Percentiles rank a stretch among this genome's conserved stretches.
These are phyloP conservation scores for Mallotus repandus DNA, from an alignment of 441 rosid species.

Conservation along the genomic window DNA sequence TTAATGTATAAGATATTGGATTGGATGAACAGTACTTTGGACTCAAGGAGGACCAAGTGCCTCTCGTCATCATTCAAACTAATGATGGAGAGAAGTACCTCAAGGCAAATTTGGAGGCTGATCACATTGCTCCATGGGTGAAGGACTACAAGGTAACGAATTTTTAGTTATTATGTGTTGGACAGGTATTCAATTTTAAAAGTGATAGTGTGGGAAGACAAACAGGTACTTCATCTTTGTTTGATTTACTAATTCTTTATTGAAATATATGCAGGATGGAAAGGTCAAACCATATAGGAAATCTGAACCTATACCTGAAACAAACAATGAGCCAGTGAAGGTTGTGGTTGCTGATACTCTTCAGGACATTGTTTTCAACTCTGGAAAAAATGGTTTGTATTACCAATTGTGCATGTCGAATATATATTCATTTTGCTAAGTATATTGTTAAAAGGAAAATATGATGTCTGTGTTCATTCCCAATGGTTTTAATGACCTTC, in stretches of 20 bases:
- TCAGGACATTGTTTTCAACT: slow-evolving; percentile 70
- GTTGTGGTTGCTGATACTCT: slow-evolving; percentile 86
- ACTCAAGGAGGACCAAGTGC: slow-evolving; percentile 73
- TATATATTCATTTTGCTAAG: neutral
- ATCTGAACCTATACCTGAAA: slow-evolving; percentile 87
- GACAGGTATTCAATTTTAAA: neutral
- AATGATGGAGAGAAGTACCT: slow-evolving; percentile 68
- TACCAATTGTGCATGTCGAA: neutral
- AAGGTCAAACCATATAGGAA: slow-evolving; percentile 57
- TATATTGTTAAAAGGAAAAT: neutral
- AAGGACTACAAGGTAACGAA: slow-evolving; percentile 76
- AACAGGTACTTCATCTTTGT: neutral
- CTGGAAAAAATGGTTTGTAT: slow-evolving; percentile 82
- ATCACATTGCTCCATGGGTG: slow-evolving; percentile 77
- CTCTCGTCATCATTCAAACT: slow-evolving; percentile 71
- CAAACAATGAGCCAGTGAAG: slow-evolving; percentile 83
- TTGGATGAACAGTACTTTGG: slow-evolving; percentile 78
- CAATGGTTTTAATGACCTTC: neutral
- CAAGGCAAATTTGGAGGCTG: slow-evolving; percentile 62
- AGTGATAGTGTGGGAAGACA: neutral
- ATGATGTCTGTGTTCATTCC: neutral
- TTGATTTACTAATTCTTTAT: neutral
- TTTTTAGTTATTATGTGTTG: neutral
- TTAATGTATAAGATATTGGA: slow-evolving; percentile 6
- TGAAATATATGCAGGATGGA: slow-evolving; percentile 59